phyloP scores from a whole-genome alignment of 495 filamentous ascomycete species.

The Penicillium pancosmium region DNA sequence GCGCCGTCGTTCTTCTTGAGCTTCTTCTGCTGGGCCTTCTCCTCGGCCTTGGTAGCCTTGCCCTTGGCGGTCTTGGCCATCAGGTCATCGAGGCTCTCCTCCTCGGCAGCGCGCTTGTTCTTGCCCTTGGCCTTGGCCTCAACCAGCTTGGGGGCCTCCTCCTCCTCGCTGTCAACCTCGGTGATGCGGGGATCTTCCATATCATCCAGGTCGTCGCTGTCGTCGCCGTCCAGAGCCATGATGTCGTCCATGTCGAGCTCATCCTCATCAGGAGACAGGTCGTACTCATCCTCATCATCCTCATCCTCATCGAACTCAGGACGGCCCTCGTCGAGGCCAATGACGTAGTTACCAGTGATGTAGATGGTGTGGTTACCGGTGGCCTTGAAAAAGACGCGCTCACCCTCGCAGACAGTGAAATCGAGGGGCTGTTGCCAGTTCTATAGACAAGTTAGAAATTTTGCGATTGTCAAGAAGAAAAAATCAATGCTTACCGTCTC shows the following conservation, averaged over 20 bases:
- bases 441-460: constrained; percentile 48
- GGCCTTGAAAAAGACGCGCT: constrained; percentile 88
- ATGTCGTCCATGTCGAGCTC: constrained; percentile 52
- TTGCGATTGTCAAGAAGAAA: background rate
- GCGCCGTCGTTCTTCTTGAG: constrained; percentile 97
- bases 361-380: constrained; percentile 86
- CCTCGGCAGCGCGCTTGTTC: constrained; percentile 83
- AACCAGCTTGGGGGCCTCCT: constrained; percentile 74
- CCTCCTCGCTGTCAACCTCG: constrained; percentile 83
- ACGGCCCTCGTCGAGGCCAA: constrained; percentile 56
- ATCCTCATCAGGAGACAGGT: constrained; percentile 79
- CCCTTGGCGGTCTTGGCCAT: constrained; percentile 71
- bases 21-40: constrained; percentile 98
- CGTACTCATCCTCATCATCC: constrained; percentile 75
- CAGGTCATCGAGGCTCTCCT: constrained; percentile 69
- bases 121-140: constrained; percentile 77
- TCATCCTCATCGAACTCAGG: constrained; percentile 59
- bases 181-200: constrained; percentile 79
- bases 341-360: constrained; percentile 94
- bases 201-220: constrained; percentile 82
- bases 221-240: constrained; percentile 65
- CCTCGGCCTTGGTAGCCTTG: constrained; percentile 52
- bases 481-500: constrained; percentile 58
- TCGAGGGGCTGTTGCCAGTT: constrained; percentile 95
- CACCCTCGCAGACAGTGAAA: constrained; percentile 81